Evolutionary conservation across 257 asterid genomes (phyloP).

Genomic region (Verbena officinalis): DNA sequence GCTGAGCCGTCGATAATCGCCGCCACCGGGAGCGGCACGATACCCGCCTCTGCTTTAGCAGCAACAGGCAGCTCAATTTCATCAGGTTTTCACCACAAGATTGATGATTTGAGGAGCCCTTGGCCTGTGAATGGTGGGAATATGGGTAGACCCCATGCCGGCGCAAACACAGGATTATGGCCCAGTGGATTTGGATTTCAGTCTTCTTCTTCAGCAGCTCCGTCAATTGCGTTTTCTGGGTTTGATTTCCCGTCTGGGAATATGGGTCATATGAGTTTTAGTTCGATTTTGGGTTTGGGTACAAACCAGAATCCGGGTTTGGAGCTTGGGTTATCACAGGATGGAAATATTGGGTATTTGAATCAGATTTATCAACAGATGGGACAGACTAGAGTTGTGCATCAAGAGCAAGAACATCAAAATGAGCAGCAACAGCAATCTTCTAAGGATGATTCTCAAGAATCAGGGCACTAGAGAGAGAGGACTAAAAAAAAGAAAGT

Average conservation of each 20-base stretch:
- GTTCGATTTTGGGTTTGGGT: conserved; percentile 55
- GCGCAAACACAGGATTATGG: conserved; percentile 50
- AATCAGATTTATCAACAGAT: conserved; percentile 74
- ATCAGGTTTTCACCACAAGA: conserved; percentile 54
- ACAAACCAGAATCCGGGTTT: conserved; percentile 64
- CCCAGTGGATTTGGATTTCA: conserved; percentile 53
- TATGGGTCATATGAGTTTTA: conserved; percentile 56
- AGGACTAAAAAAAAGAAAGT: too few relatives aligned
- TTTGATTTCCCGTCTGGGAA: conserved; percentile 57
- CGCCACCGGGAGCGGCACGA: conserved; percentile 78
- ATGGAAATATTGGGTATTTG: conserved; percentile 57
- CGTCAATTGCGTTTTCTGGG: conserved; percentile 55
- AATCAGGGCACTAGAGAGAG: conserved; percentile 47
- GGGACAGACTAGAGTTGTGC: conserved; percentile 44
- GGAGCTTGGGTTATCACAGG: conserved; percentile 76
- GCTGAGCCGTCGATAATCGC: conserved; percentile 79
- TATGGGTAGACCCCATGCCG: conserved; percentile 52
- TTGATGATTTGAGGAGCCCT: conserved; percentile 50
- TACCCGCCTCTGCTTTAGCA: conserved; percentile 72
- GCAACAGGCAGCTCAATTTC: conserved; percentile 48
- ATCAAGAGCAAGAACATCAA: conserved; percentile 41
- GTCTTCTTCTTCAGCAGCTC: conserved; percentile 40
- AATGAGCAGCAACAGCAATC: conserved; percentile 33
- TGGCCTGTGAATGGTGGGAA: conserved; percentile 58
- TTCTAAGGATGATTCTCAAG: conserved; percentile 59